Evolutionary conservation across 176 grass and related monocot species (phyloP), one percentile per base, ranked within the genome.

Genomic region (Oryza nivara): DNA sequence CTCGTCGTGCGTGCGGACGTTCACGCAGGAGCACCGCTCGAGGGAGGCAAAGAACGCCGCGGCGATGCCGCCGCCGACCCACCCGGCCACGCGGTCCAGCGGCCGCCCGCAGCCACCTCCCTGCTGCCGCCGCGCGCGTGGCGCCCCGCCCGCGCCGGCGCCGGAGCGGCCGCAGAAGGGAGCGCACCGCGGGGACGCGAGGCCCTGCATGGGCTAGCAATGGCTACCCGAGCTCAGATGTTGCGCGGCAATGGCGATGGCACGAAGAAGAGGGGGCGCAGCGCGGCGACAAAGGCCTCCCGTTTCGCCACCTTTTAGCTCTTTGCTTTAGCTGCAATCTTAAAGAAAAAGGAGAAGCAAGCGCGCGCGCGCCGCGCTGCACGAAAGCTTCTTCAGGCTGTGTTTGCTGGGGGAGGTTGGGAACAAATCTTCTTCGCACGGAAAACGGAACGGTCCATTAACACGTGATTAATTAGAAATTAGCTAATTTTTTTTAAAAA

Each of bases 31-130:
- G 82, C 94, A 97, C 40, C 89, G 84, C 76, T 97, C 91, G 46
- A 97, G 80, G 34, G 94, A 97, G 19, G 89, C 89, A 85, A 97
- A 94, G 80, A 97, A 97, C 5, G 88, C 89, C 23, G 87, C 90
- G 25, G 94, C 89, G 75, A 93, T 84, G 81, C 89, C 77, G 44
- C 88, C 83, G 72, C 94, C 94, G 32, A 97, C 89, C 94, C 91
- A 94, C 2, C 89, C 68, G 36, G 86, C 87, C 35, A 92, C 83
- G 79, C 88, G 89, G 38, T 97, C 91, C 41, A 97, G 78, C 75
- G 87, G 78, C 86, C 84, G 36, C 25, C 84, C 56, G 66, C 87
- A 97, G 11, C 74, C 5, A 38, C 5, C 75, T 2, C 46, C 73
- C 3, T 74, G 74, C 7, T 75, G 79, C 22, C 83, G 90, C 20